phyloP scores from a whole-genome alignment of 352 stramenopile genomes.

The Phytophthora multivora region DNA sequence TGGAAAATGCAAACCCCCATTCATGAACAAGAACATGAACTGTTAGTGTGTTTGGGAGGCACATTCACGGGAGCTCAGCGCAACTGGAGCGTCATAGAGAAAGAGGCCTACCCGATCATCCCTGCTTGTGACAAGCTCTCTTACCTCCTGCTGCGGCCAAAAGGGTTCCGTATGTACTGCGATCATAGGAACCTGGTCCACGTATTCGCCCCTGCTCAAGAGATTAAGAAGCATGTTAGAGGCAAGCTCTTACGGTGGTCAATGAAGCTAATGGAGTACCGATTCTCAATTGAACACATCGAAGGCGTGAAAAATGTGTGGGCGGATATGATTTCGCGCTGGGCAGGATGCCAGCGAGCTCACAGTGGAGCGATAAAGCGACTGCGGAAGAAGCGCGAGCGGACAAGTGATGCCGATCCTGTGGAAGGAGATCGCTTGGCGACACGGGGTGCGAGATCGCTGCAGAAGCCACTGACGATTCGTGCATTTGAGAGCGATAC shows the following conservation, averaged over 20 bases:
- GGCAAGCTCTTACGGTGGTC: not conserved
- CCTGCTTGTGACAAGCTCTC: not conserved
- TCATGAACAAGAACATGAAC: not conserved
- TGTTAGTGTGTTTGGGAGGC: not conserved
- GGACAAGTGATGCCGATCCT: too few species aligned
- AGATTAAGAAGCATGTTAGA: not conserved
- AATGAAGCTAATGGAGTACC: not conserved
- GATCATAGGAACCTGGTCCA: not conserved
- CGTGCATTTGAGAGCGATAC: too few species aligned
- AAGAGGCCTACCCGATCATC: not conserved
- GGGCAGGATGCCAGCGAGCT: too few species aligned
- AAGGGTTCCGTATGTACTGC: not conserved
- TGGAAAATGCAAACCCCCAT: not conserved
- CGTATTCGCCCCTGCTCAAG: not conserved
- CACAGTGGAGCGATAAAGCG: too few species aligned
- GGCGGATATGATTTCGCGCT: not conserved
- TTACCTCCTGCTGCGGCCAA: not conserved
- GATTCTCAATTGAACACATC: not conserved
- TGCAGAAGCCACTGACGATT: too few species aligned
- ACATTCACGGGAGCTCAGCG: not conserved
- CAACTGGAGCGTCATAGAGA: not conserved
- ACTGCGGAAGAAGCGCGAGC: too few species aligned
- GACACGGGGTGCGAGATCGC: too few species aligned
- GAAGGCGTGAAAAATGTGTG: not conserved
- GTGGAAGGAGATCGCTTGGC: too few species aligned